Percentiles rank a stretch among this genome's conserved stretches.
These are phyloP conservation scores for Tubosaeta sp. DNA, from an alignment of 768 basidiomycete genomes.

Conservation along the genomic window DNA sequence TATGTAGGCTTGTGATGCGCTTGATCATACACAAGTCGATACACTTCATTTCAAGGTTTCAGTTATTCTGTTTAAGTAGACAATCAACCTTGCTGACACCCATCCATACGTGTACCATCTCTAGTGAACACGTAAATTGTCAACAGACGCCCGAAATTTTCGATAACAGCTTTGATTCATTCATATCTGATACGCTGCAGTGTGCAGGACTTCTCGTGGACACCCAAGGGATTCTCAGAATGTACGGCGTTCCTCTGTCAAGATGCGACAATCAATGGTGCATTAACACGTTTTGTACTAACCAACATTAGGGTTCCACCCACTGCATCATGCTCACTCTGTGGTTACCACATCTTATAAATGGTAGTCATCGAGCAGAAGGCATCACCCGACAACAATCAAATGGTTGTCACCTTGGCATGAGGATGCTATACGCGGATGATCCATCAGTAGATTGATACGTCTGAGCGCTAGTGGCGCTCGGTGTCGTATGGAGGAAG, in stretches of 20 bases:
- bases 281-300: too few relatives aligned
- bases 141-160: not conserved
- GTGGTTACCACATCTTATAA: too few relatives aligned
- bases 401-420: not conserved
- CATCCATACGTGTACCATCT: not conserved
- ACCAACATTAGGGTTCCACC: too few relatives aligned
- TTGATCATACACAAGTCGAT: not conserved
- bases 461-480: too few relatives aligned
- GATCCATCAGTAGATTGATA: not conserved
- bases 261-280: too few relatives aligned
- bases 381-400: not conserved
- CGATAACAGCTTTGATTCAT: too few relatives aligned
- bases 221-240: too few relatives aligned
- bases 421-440: not conserved
- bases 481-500: not conserved
- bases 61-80: not conserved
- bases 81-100: not conserved
- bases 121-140: not conserved
- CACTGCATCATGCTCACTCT: too few relatives aligned
- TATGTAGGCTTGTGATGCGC: not conserved
- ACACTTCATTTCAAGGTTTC: not conserved
- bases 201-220: too few relatives aligned
- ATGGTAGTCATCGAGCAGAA: too few relatives aligned
- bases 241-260: too few relatives aligned
- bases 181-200: too few relatives aligned